Conservation (phyloP, 352 stramenopile genomes). For the Pythium dissotocum region DNA sequence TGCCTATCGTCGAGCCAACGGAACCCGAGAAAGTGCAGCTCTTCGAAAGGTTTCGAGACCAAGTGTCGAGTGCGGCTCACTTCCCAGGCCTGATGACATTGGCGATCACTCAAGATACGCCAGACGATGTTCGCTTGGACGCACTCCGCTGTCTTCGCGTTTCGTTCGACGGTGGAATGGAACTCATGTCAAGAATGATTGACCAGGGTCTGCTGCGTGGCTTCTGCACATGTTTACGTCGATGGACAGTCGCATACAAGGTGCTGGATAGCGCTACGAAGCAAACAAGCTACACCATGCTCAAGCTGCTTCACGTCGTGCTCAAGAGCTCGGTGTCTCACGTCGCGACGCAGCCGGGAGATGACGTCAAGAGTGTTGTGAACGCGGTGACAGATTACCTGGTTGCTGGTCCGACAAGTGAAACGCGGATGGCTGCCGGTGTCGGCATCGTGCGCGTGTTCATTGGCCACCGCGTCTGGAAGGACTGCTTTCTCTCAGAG, state of each 20-base stretch:
- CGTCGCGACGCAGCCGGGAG: slow-evolving; percentile 47
- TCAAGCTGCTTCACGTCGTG: slow-evolving; percentile 71
- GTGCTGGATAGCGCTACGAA: slow-evolving; percentile 26
- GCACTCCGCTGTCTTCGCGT: slow-evolving; percentile 74
- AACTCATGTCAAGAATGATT: slow-evolving; percentile 59
- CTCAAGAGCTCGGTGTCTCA: slow-evolving; percentile 59
- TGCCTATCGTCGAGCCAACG: slow-evolving; percentile 41
- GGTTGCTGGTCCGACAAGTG: slow-evolving; percentile 52
- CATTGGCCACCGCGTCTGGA: slow-evolving; percentile 60
- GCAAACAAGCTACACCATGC: slow-evolving; percentile 40
- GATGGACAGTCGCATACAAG: slow-evolving; percentile 41
- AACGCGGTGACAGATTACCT: slow-evolving; percentile 74
- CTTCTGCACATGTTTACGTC: slow-evolving; percentile 60
- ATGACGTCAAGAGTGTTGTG: slow-evolving; percentile 67
- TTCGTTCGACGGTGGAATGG: slow-evolving; percentile 55
- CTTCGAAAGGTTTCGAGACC: slow-evolving; percentile 59
- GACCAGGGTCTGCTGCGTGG: slow-evolving; percentile 71
- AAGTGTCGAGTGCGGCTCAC: slow-evolving; percentile 55
- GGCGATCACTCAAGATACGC: slow-evolving; percentile 40
- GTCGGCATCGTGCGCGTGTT: slow-evolving; percentile 81
- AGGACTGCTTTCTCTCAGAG: slow-evolving; percentile 69
- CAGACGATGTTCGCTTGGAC: slow-evolving; percentile 50
- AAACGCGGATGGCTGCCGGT: slow-evolving; percentile 48
- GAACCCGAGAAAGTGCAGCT: slow-evolving; percentile 48
- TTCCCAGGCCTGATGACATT: slow-evolving; percentile 70